Evolutionary conservation across 352 stramenopile species (phyloP), one percentile per base, ranked within the genome.

Genomic region (Phytophthora citrophthora): DNA sequence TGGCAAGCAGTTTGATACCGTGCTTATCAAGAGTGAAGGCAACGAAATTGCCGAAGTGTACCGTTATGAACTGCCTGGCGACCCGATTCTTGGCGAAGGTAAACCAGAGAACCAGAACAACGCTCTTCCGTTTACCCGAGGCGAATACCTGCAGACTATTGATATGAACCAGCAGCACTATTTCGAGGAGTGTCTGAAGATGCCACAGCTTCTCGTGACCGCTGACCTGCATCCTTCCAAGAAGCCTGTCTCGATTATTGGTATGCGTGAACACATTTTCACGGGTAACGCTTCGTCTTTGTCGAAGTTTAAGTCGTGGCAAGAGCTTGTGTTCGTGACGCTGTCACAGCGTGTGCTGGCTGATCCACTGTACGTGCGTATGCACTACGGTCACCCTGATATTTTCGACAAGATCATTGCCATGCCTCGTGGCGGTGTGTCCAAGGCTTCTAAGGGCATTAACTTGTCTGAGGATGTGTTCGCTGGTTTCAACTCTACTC

Each of bases 131-230:
- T 96, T 96, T 61, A 94, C 85, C 12, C 83, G 86, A 52, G 88
- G 88, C 7, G 88, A 96, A 61, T 94, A 86, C 56, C 64, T 96
- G 16, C 88, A 96, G 65, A 92, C 81, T n/a, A 96, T 96, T 55
- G 88, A 96, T 74, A 95, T 95, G 88, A 96, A 96, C 74, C 88
- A 96, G 61, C 86, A 96, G 58, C 83, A 92, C 54, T 95, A 95
- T 72, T 91, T 95, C 36, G 88, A 96, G 65, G 86, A 95, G 72
- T 88, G 81, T 54, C 67, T 96, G 27, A 96, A 95, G 65, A 96
- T 94, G 70, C 86, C 86, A 18, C 79, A 88, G 47, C 61, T 91
- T 41, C 64, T 93, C n/a, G 72, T 83, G 38, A 91, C 79, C 4
- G 80, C 81, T 38, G 82, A 90, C 34, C 39, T 72, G 40, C 82